Evolutionary conservation across 2,329 filamentous ascomycete species (phyloP).

Genomic region (Curvularia lunata): DNA sequence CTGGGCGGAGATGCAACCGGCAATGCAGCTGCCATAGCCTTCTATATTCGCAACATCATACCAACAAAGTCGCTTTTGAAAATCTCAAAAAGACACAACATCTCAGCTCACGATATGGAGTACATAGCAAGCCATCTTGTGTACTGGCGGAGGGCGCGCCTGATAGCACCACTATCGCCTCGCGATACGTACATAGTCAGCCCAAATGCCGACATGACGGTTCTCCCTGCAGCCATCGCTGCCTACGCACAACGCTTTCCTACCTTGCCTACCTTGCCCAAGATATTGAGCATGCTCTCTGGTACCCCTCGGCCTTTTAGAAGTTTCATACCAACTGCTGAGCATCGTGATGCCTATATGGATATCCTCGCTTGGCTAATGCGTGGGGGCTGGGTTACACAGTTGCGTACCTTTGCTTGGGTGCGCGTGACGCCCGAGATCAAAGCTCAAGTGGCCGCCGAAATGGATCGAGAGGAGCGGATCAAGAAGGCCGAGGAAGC

Average conservation of each 20-base stretch:
- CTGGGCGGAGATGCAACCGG: constrained; percentile 74
- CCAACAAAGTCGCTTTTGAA: constrained; percentile 73
- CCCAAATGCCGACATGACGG: constrained; percentile 80
- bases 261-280: constrained; percentile 79
- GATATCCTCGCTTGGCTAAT: constrained; percentile 93
- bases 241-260: constrained; percentile 82
- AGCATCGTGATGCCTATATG: constrained; percentile 86
- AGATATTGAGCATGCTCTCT: constrained; percentile 85
- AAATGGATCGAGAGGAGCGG: constrained; percentile 60
- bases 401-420: constrained; percentile 90
- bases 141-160: constrained; percentile 91
- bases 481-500: constrained; percentile 42
- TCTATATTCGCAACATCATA: constrained; percentile 67
- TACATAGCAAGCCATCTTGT: constrained; percentile 91
- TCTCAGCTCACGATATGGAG: constrained; percentile 81
- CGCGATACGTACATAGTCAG: constrained; percentile 91
- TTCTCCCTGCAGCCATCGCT: constrained; percentile 70
- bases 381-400: constrained; percentile 90
- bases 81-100: constrained; percentile 71
- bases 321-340: constrained; percentile 81
- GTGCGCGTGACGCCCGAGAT: constrained; percentile 84
- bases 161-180: constrained; percentile 87
- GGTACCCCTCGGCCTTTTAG: constrained; percentile 83
- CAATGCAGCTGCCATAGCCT: constrained; percentile 76
- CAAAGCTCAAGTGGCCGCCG: constrained; percentile 77